Evolutionary conservation across 2,329 filamentous ascomycete species (phyloP).

Genomic region (Kalmusia sp.): DNA sequence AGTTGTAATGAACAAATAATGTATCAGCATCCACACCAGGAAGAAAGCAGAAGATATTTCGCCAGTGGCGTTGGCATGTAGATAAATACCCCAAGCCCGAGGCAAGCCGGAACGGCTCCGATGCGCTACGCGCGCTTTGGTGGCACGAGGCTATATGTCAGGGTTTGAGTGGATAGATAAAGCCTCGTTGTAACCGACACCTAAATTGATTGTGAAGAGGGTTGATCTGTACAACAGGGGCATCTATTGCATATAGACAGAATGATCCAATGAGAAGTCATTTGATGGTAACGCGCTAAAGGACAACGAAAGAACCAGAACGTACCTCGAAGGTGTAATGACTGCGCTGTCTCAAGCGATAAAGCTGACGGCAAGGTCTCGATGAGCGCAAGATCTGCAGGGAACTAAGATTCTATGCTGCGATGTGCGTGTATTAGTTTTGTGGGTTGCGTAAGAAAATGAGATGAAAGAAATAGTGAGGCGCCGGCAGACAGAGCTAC

Average conservation of each 20-base stretch:
- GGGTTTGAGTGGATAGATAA: constrained; percentile 9
- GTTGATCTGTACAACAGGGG: not conserved
- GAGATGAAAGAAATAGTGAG: not conserved
- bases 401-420: no score
- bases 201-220: not conserved
- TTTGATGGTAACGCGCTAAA: constrained; percentile 1
- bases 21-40: no score
- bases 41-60: no score
- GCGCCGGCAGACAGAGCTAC: constrained; percentile 1
- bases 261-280: not conserved
- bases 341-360: not conserved
- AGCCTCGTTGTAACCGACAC: not conserved
- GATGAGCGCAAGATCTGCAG: not conserved
- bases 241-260: not conserved
- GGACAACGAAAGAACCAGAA: not conserved
- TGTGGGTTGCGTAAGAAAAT: not conserved
- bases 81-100: constrained; percentile 2
- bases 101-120: not conserved
- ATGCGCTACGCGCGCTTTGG: constrained; percentile 5
- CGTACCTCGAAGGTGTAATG: not conserved
- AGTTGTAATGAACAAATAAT: not conserved
- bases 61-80: not conserved
- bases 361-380: not conserved
- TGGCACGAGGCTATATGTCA: constrained; percentile 5
- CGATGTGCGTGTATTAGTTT: no score